Evolutionary conservation across 2,329 filamentous ascomycete genomes (phyloP), one percentile per base, ranked within the genome.

Genomic region (Leptographium radiaticola): DNA sequence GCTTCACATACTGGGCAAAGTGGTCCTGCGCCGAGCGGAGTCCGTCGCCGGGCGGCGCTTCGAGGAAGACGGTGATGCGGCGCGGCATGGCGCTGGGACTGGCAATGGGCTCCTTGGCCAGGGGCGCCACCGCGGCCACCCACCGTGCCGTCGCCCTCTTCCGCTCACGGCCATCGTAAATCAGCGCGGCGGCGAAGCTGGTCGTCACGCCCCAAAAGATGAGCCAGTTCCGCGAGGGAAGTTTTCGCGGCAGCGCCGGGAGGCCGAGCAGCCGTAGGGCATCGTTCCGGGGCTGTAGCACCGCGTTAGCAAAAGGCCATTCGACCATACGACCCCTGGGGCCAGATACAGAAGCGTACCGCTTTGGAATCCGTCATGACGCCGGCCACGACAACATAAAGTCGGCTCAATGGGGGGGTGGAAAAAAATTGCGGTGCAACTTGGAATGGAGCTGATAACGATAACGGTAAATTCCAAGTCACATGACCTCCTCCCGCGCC

Each of bases 191-290:
- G 7, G 87, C 81, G 65, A 95, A 86, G 48, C 87, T 80, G 52
- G 84, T 84, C 12, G 85, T 84, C 53, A 97, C 68, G 48, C 85
- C 76, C 69, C 90, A 82, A 72, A 98, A 98, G 64, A 98, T 96
- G 71, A 93, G 81, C 93, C 93, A 98, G 68, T 97, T 97, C 57
- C 93, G 86, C 18, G 91, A 97, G 9, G 93, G 93, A 18, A 98
- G 81, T 68, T 83, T 89, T 62, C 83, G 78, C 56, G 87, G 86
- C 57, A 96, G 80, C 60, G 84, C 86, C 51, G 91, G 91, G 55
- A 98, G 74, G 55, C 91, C 91, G 71, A 93, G 81, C 77, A 87
- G 86, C 59, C 80, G 80, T 62, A 88, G 79, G 53, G 82, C 86
- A 45, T 84, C 85, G 69, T 91, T 91, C 50, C 77, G 74, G 62